Base-by-base conservation (phyloP, 371 early-diverging fungal genomes). In the Blyttiomyces sp. region DNA sequence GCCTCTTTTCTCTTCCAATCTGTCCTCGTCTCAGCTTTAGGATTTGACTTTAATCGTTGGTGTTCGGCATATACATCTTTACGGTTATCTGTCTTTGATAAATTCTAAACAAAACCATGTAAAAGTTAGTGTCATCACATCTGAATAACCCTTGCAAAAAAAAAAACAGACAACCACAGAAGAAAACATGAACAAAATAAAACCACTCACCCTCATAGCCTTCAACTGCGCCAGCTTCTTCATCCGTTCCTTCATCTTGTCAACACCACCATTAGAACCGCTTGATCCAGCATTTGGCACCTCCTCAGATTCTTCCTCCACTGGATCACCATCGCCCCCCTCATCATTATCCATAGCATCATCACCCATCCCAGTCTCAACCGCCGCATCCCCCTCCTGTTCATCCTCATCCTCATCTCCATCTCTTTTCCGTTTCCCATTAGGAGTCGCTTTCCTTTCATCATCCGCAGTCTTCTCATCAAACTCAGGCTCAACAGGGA, bases 41-140 rank as follows among this genome's bases (percentile, higher is more conserved):
- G 86, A 67, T 90, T 89, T 34, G 80, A 77, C 69, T 88, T 88
- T 19, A 75, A 76, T 43, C 85, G 81, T 61, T 91, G 89, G 68
- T 88, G 85, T 60, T 93, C 95, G 23, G 80, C 71, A 70, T 85
- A 84, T 34, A 90, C 82, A 61, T 92, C 92, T 56, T 84, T 79
- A 26, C 86, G 81, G 76, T 93, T 93, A 11, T 83, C 88, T 65
- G 84, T 78, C 27, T 77, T 72, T 0, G 87, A 84, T 54, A 81
- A 83, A 17, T 79, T 82, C 74, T 80, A 74, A 19, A 44, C 33
- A 51, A 36, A 16, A 59, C 44, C 27, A 46, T 48, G 52, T 11
- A 30, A 28, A 49, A 43, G 43, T 16, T 44, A 7, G 13, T 54
- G 27, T 19, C 31, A 13, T 7, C 28, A 2, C 49, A 31, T n/a